Conservation (phyloP, 2,329 filamentous ascomycete genomes). For the Apiospora saccharicola region DNA sequence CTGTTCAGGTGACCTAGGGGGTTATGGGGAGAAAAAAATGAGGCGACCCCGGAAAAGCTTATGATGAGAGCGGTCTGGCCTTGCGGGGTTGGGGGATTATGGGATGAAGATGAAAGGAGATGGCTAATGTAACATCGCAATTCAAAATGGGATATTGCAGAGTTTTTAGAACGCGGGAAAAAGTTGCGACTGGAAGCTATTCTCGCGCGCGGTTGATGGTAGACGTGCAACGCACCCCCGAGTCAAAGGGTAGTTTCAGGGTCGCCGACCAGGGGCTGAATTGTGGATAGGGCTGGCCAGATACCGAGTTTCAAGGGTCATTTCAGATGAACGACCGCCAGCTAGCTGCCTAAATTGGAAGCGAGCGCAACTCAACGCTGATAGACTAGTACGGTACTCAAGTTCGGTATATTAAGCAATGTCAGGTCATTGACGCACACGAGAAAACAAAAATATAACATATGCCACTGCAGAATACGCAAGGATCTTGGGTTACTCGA, state of each 20-base stretch:
- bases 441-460: neutral
- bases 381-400: neutral
- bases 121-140: neutral
- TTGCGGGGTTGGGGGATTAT: neutral
- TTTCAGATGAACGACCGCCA: neutral
- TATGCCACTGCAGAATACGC: neutral
- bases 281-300: slow-evolving; percentile 10
- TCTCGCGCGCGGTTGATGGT: slow-evolving; percentile 2
- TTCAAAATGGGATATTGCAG: neutral
- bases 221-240: neutral
- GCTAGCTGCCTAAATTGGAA: neutral
- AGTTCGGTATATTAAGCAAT: neutral
- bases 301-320: slow-evolving; percentile 19
- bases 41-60: slow-evolving; percentile 3
- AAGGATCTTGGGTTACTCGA: neutral
- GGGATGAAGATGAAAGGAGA: neutral
- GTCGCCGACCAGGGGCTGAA: slow-evolving; percentile 10
- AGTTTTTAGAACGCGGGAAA: neutral
- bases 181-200: neutral
- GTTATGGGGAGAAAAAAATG: neutral
- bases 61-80: neutral
- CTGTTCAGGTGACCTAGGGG: neutral
- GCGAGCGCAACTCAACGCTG: neutral
- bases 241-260: slow-evolving; percentile 16
- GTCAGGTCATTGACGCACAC: neutral